Conservation (phyloP, 129 eudicot genomes). For the Pittosporum tobira region DNA sequence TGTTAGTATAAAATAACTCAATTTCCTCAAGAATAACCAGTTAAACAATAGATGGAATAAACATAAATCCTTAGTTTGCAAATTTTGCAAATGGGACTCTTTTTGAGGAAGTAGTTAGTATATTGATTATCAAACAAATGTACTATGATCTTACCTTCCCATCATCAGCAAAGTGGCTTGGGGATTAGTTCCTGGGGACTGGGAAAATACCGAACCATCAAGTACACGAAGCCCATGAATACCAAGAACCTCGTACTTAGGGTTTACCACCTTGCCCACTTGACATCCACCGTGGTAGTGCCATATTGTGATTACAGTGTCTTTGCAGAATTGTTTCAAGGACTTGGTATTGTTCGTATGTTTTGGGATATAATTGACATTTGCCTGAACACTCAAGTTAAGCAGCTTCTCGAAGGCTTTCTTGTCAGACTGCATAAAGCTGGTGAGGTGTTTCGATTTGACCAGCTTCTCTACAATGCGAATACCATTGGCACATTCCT, state of each 20-base stretch:
- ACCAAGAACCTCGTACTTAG: slow-evolving; percentile 46
- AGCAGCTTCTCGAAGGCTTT: slow-evolving; percentile 35
- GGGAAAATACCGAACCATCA: slow-evolving; percentile 65
- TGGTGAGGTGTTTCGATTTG: slow-evolving; percentile 37
- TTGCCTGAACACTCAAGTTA: slow-evolving; percentile 59
- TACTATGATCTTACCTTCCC: slow-evolving; percentile 52
- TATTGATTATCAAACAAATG: not conserved
- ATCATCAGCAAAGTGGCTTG: slow-evolving; percentile 96
- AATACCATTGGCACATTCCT: slow-evolving; percentile 51
- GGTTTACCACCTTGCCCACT: slow-evolving; percentile 58
- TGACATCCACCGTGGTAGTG: slow-evolving; percentile 97
- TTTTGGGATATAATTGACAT: slow-evolving; percentile 56
- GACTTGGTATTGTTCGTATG: slow-evolving; percentile 59
- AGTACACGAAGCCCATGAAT: slow-evolving; percentile 60
- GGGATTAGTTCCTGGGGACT: slow-evolving; percentile 94
- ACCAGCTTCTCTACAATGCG: slow-evolving; percentile 51
- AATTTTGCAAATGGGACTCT: no score
- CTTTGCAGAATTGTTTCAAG: slow-evolving; percentile 66
- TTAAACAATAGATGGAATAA: no score
- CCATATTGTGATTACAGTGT: slow-evolving; percentile 91
- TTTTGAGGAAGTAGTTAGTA: no score
- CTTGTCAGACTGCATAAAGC: slow-evolving; percentile 32
- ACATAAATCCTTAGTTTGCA: no score
- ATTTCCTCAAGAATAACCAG: no score
- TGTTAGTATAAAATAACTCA: no score